Evolutionary conservation across 768 basidiomycete species (phyloP).

Genomic region (Lactarius vividus): DNA sequence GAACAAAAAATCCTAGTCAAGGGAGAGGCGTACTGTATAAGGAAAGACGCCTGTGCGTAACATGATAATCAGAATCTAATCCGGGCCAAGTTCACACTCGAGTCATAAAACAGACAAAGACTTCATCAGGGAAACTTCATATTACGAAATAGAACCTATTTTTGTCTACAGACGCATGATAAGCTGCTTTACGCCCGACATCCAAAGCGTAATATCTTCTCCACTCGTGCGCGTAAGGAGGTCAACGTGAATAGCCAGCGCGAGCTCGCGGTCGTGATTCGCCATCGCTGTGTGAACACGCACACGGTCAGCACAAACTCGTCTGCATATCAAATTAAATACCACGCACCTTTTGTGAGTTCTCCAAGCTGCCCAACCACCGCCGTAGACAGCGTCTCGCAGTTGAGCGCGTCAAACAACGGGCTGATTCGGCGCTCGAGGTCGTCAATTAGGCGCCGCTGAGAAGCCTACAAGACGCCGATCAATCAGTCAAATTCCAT

Average conservation of each 20-base stretch:
- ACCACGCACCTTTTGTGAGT: slow-evolving; percentile 65
- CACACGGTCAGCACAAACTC: slow-evolving; percentile 2
- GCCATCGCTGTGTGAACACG: slow-evolving; percentile 84
- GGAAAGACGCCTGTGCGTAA: neutral
- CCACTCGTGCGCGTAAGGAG: slow-evolving; percentile 75
- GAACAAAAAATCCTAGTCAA: no score
- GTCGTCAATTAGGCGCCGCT: slow-evolving; percentile 83
- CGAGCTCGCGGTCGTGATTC: slow-evolving; percentile 69
- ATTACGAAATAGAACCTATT: neutral
- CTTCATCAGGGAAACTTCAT: neutral
- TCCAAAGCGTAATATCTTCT: slow-evolving; percentile 82
- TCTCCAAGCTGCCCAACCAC: slow-evolving; percentile 71
- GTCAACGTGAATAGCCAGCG: slow-evolving; percentile 82
- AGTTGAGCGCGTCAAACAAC: slow-evolving; percentile 90
- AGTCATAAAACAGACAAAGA: neutral
- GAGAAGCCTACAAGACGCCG: slow-evolving; percentile 55
- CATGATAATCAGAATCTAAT: neutral
- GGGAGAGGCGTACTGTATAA: neutral
- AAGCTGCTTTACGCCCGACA: slow-evolving; percentile 88
- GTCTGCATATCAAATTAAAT: neutral
- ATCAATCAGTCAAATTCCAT: slow-evolving; percentile 12
- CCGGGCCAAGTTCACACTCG: neutral
- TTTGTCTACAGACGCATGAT: slow-evolving; percentile 60
- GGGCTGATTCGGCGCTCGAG: slow-evolving; percentile 82
- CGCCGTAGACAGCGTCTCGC: slow-evolving; percentile 69